These are phyloP conservation scores for Fusarium tjaetaba DNA, from an alignment of 2,329 filamentous ascomycete genomes.

Conservation along the genomic window DNA sequence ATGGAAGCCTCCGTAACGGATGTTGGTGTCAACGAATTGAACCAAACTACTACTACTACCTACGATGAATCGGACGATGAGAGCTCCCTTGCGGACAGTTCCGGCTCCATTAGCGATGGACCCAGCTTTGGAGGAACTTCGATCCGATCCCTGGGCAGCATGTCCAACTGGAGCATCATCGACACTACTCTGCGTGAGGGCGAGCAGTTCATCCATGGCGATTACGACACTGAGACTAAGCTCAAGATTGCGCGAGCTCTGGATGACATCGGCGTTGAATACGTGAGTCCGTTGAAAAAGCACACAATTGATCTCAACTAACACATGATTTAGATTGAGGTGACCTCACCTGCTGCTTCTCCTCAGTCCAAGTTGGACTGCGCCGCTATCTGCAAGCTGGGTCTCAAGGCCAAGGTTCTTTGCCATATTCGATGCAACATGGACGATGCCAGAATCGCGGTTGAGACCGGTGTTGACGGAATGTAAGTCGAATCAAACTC, in stretches of 20 bases:
- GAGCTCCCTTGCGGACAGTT: conserved; percentile 17
- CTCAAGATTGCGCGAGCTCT: conserved; percentile 39
- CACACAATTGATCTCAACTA: not conserved
- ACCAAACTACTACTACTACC: conserved; percentile 3
- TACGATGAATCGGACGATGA: conserved; percentile 11
- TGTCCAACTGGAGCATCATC: conserved; percentile 41
- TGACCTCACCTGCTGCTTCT: conserved; percentile 86
- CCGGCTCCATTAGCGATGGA: conserved; percentile 6
- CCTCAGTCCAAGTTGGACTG: conserved; percentile 89
- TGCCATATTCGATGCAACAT: conserved; percentile 47
- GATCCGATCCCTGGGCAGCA: conserved; percentile 8
- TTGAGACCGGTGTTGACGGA: conserved; percentile 75
- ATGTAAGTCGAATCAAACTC: conserved; percentile 2
- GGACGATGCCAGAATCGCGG: conserved; percentile 74
- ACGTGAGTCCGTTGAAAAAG: conserved; percentile 1
- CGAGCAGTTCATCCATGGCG: conserved; percentile 69
- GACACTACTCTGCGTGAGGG: conserved; percentile 42
- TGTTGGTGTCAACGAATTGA: not conserved
- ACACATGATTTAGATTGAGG: conserved; percentile 59
- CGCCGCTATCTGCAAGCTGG: conserved; percentile 92
- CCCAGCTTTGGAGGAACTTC: conserved; percentile 22
- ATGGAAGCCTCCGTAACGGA: conserved; percentile 35
- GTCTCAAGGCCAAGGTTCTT: conserved; percentile 73
- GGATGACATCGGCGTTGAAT: conserved; percentile 65
- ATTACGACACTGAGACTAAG: conserved; percentile 72